These are phyloP conservation scores for Exophiala lecanii-corni DNA, from an alignment of 2,329 filamentous ascomycete genomes.

Conservation along the genomic window DNA sequence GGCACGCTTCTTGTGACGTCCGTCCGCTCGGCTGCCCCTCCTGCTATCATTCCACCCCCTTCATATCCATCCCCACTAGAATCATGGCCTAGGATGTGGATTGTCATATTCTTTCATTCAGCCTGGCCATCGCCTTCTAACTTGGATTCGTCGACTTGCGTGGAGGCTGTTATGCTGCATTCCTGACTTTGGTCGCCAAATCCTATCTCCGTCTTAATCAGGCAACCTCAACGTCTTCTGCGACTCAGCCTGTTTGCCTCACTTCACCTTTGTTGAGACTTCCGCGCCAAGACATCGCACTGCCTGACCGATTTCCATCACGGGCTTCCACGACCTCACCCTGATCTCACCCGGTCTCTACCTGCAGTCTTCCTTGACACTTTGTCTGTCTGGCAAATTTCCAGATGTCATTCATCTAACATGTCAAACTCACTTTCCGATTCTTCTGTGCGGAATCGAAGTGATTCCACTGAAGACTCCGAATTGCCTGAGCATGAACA, in stretches of 20 bases:
- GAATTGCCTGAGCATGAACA: conserved; percentile 27
- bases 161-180: not conserved
- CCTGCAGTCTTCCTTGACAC: conserved; percentile 3
- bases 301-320: conserved; percentile 10
- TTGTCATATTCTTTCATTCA: not conserved
- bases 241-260: conserved; percentile 12
- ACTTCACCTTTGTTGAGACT: conserved; percentile 10
- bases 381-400: conserved; percentile 7
- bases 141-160: not conserved
- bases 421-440: conserved; percentile 24
- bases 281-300: conserved; percentile 21
- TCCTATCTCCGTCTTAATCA: not conserved
- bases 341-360: conserved; percentile 2
- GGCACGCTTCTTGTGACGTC: no score
- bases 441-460: conserved; percentile 24
- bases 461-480: conserved; percentile 23
- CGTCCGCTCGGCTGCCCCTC: no score
- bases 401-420: conserved; percentile 19
- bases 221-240: conserved; percentile 2
- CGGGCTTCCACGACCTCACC: conserved; percentile 14
- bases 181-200: no score
- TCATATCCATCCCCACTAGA: not conserved
- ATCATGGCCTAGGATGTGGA: not conserved
- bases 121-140: not conserved
- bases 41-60: not conserved